phyloP scores from a whole-genome alignment of 208 protist species.

The Strigomonas culicis region DNA sequence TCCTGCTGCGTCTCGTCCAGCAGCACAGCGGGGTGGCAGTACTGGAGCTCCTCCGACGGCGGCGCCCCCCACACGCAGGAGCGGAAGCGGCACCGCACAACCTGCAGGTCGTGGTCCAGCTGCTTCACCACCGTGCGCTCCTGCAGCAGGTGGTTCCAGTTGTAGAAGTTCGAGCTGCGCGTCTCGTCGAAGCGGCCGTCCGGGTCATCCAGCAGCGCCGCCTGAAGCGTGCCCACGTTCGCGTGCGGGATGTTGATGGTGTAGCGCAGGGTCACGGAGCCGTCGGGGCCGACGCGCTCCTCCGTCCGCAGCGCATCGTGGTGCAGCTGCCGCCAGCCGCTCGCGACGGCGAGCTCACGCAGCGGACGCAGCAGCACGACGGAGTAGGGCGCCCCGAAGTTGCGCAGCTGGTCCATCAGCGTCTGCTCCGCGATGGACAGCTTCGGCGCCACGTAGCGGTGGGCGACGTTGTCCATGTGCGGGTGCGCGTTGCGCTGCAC shows the following conservation, averaged over 20 bases:
- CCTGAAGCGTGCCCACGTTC: constrained; percentile 41
- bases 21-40: constrained; percentile 27
- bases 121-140: constrained; percentile 22
- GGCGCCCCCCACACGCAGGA: constrained; percentile 22
- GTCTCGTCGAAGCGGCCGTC: constrained; percentile 16
- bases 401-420: constrained; percentile 21
- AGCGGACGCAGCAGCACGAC: constrained; percentile 22
- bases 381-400: constrained; percentile 27
- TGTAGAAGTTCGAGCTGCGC: constrained; percentile 22
- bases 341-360: constrained; percentile 16
- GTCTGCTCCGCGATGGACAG: constrained; percentile 17
- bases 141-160: constrained; percentile 20
- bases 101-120: constrained; percentile 28
- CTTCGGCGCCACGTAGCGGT: constrained; percentile 15
- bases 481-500: neutral
- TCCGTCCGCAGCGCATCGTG: constrained; percentile 20
- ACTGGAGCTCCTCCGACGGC: constrained; percentile 25
- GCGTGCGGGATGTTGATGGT: constrained; percentile 37
- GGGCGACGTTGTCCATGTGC: neutral
- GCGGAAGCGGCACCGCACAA: constrained; percentile 29
- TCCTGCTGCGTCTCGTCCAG: constrained; percentile 40
- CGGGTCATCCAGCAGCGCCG: constrained; percentile 39
- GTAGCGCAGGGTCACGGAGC: constrained; percentile 15
- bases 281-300: constrained; percentile 10
- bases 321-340: constrained; percentile 15